These are phyloP conservation scores for Funneliformis mosseae DNA, from an alignment of 192 early-diverging fungal species.

Conservation along the genomic window DNA sequence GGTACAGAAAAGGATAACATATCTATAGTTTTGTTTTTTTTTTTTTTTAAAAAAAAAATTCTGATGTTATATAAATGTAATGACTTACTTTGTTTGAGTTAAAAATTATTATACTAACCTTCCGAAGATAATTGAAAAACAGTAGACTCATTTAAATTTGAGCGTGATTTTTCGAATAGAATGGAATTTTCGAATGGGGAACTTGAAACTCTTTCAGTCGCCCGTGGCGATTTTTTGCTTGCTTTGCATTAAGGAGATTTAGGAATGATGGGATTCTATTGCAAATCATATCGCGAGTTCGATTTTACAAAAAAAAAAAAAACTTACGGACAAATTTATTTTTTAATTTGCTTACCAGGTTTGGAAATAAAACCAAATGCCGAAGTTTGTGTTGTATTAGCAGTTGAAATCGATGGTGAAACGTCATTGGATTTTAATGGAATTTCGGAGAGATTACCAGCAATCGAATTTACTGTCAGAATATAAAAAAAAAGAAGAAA, in stretches of 20 bases:
- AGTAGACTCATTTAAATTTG: background rate
- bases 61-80: background rate
- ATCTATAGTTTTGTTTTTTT: background rate
- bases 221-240: background rate
- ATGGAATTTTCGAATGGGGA: background rate
- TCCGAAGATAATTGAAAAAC: background rate
- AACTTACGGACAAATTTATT: background rate
- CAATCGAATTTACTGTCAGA: background rate
- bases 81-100: background rate
- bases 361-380: background rate
- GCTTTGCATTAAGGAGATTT: conserved; percentile 4
- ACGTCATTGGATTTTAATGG: background rate
- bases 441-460: background rate
- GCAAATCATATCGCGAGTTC: background rate
- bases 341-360: background rate
- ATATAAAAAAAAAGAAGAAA: too few species aligned
- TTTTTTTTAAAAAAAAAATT: background rate
- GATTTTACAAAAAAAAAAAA: background rate
- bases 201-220: background rate
- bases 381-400: background rate
- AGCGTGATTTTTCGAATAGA: background rate
- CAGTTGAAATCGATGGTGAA: background rate
- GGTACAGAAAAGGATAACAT: background rate
- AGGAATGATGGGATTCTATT: conserved; percentile 3
- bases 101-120: conserved; percentile 1